Conservation (phyloP, 2,329 filamentous ascomycete genomes). For the Cadophora luteo-olivacea region DNA sequence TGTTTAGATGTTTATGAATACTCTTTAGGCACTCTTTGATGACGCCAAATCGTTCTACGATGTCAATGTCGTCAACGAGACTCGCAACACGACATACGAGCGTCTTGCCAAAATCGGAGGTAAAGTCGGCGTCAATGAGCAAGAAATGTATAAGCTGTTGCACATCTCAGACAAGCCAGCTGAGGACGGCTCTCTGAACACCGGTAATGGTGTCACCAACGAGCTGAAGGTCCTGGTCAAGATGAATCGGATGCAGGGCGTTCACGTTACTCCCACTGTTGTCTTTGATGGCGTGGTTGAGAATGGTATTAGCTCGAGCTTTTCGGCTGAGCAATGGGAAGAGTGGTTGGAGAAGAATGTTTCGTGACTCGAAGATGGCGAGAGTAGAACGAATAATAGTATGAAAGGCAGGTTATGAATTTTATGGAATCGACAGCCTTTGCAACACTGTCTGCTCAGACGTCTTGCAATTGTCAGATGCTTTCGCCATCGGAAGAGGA, state of each 20-base stretch:
- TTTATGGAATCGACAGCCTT: background rate
- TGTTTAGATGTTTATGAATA: background rate
- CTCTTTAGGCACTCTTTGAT: constrained; percentile 52
- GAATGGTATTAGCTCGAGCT: constrained; percentile 78
- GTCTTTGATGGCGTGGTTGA: constrained; percentile 87
- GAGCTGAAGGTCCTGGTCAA: constrained; percentile 87
- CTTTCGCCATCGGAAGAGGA: background rate
- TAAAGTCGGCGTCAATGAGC: constrained; percentile 72
- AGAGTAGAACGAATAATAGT: background rate
- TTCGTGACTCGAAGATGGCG: constrained; percentile 31
- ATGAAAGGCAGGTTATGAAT: background rate
- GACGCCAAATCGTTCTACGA: constrained; percentile 84
- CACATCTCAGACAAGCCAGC: constrained; percentile 71
- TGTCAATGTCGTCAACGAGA: constrained; percentile 81
- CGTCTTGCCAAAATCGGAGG: constrained; percentile 76
- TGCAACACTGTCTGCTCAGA: background rate
- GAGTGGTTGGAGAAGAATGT: constrained; percentile 52
- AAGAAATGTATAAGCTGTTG: constrained; percentile 72
- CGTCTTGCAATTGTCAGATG: background rate
- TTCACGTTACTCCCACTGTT: constrained; percentile 92
- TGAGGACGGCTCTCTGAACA: constrained; percentile 73
- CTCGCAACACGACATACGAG: constrained; percentile 82
- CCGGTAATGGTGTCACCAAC: constrained; percentile 81
- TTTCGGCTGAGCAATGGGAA: constrained; percentile 82
- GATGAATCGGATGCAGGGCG: constrained; percentile 76